Evolutionary conservation across 768 basidiomycete genomes (phyloP), one percentile per base, ranked within the genome.

Genomic region (Psilocybe cyanescens): DNA sequence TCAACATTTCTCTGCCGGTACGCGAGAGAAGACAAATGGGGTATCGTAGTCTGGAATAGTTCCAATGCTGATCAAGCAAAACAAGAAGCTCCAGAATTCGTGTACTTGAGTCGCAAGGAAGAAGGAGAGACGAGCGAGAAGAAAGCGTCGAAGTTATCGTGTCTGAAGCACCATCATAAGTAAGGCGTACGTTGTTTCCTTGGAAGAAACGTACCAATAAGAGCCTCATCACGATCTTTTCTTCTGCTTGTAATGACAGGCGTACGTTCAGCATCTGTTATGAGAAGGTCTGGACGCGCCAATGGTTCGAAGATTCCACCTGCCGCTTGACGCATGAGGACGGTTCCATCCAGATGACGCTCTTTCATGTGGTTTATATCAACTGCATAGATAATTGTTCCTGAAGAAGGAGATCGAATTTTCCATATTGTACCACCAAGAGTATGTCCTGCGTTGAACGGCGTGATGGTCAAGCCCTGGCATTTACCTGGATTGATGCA

Each of bases 381-480:
- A 16, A 98, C 93, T 8, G 95, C 95, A 71, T 99, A 98, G 28
- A 99, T 79, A 35, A 99, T 90, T 3, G 97, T 98, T 3, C 96
- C 97, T 9, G 94, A 93, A 0, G 95, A 95, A 2, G 97, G 95
- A 0, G 96, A 98, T n/a, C 97, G 89, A 63, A 99, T 91, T 72
- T 98, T 98, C 95, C 95, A 99, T 64, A 99, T 92, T 4, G 96
- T 94, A 47, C 97, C 97, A 62, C 97, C 97, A 14, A 99, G 84
- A 0, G 94, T 94, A 73, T 98, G 96, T 0, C 97, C 97, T 11
- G 95, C 91, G 68, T 92, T 91, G 76, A 95, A 97, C 1, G 97
- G 95, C 16, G 95, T 96, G 64, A 99, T 92, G 1, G 95, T 96
- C 68, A 96, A 78, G 16, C 94, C 94, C 72, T 95, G 92, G 69